Evolutionary conservation across 75 land plant genomes (phyloP).

Genomic region (Sequoiadendron giganteum): DNA sequence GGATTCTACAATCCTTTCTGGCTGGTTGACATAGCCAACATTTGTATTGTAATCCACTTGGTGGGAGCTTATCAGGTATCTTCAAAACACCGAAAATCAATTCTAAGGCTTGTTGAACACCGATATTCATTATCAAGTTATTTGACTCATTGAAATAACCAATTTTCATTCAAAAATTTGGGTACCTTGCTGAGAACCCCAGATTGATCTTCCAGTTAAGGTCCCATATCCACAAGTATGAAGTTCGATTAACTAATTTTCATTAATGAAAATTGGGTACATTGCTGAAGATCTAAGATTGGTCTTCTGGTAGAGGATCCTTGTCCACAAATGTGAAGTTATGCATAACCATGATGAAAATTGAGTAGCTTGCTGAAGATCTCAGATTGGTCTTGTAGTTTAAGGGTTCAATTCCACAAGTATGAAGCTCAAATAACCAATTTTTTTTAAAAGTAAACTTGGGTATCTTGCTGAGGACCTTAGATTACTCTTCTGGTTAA

Average conservation of each 20-base stretch:
- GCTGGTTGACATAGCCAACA: slow-evolving; percentile 88
- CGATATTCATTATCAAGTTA: background rate
- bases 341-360: background rate
- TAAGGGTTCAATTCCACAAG: too few relatives aligned
- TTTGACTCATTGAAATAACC: background rate
- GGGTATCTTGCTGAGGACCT: background rate
- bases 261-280: background rate
- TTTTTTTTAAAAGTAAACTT: too few relatives aligned
- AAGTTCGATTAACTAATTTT: too few relatives aligned
- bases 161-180: background rate
- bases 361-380: background rate
- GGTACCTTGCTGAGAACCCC: background rate
- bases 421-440: too few relatives aligned
- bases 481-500: background rate
- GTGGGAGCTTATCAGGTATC: slow-evolving; percentile 93
- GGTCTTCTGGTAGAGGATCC: background rate
- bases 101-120: background rate
- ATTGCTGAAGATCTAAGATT: background rate
- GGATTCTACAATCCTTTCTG: slow-evolving; percentile 92
- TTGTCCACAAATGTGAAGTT: background rate
- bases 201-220: too few relatives aligned
- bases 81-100: background rate
- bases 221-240: too few relatives aligned
- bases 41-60: slow-evolving; percentile 78
- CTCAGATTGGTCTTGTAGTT: background rate